Evolutionary conservation across 805 yeast genomes (phyloP), one percentile per base, ranked within the genome.

Genomic region (Blastobotrys peoriensis): DNA sequence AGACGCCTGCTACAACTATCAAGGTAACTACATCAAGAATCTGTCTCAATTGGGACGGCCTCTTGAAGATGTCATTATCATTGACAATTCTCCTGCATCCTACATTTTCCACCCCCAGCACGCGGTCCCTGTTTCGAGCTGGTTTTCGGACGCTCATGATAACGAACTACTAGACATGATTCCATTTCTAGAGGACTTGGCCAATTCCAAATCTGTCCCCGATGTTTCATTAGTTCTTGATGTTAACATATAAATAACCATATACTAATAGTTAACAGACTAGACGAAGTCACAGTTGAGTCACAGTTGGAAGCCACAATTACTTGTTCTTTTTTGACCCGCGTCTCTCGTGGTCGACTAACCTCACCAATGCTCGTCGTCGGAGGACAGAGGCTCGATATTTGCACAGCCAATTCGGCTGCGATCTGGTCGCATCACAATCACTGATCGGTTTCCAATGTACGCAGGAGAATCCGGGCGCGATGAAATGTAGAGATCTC

Each of bases 81-180:
- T 93, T 52, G 99, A 93, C 69, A 93, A 93, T 65, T 89, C 98
- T 2, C 98, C 99, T 1, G 96, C 98, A 2, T 86, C 96, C n/a
- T 93, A 93, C 65, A 81, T 91, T 45, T 86, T 93, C 72, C 98
- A 93, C 62, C 99, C 98, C 17, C 95, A 87, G 64, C 96, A 93
- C 68, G 95, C 98, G 5, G 83, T 93, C 22, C 99, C 99, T 19
- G 86, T 93, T 22, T 86, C 96, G 53, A 82, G 93, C 63, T 93
- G 99, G 99, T 93, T 93, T 71, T 86, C 96, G 54, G 99, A 93
- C 66, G 80, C 93, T 22, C 98, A 93, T 64, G 99, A 93, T 64
- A 89, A 89, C 62, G 99, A 93, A 71, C 73, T 93, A 57, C 65
- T 86, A 50, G 99, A 93, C 65, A 78, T 93, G 65, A 68, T 93